Conservation (phyloP, 202 grass and related monocot species). For the Schoenoplectus tabernaemontani region DNA sequence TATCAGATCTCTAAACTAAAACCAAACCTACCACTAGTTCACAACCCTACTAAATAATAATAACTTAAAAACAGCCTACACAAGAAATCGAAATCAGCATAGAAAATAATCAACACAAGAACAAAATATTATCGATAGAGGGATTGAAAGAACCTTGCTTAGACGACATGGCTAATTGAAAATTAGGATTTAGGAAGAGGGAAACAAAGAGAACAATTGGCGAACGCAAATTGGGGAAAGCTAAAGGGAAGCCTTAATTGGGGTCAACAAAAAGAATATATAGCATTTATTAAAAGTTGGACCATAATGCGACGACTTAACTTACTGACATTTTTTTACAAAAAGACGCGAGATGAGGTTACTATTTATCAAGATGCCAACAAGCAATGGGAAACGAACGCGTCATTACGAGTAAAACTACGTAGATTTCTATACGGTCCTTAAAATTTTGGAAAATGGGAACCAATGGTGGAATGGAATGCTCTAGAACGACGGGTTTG, state of each 20-base stretch:
- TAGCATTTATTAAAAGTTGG: not conserved
- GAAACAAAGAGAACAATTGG: too few species aligned
- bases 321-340: not conserved
- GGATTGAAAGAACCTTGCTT: constrained; percentile 33
- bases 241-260: not conserved
- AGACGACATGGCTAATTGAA: constrained; percentile 36
- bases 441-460: not conserved
- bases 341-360: not conserved
- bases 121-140: not conserved
- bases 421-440: not conserved
- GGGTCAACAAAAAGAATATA: not conserved
- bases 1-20: not conserved
- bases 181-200: not conserved
- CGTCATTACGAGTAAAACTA: not conserved
- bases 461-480: not conserved
- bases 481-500: not conserved
- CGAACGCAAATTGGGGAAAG: constrained; percentile 3
- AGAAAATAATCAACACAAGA: not conserved
- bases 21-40: not conserved
- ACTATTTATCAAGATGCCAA: too few species aligned
- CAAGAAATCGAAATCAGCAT: not conserved
- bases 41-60: not conserved
- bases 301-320: not conserved
- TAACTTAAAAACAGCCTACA: not conserved
- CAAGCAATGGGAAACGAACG: not conserved